Base-by-base conservation (phyloP, 306 rosid species). In the Adenanthera pavonina region DNA sequence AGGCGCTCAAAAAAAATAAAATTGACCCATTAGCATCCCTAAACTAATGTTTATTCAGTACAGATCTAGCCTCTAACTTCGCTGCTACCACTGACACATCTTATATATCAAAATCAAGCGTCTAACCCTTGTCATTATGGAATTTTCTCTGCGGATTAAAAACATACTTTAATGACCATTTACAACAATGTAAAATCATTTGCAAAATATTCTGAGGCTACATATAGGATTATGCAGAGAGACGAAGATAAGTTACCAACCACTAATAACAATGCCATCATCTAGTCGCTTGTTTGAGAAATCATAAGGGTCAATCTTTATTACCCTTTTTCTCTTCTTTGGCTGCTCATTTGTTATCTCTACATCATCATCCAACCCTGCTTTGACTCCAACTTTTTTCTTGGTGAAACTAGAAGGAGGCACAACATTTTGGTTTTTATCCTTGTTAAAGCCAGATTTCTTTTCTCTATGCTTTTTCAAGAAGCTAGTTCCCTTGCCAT, bases 241-340 rank as follows among this genome's bases (percentile, higher is more conserved):
- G 25, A 73, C 40, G 57, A 52, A 20, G 66, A 71, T 52, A 71
- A 69, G 76, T 67, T 72, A 84, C 91, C 36, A 48, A 95, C 99
- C 97, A 71, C 74, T 38, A 52, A 78, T 36, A 61, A 36, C 85
- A 77, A 85, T 66, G 70, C 84, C 79, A 74, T 95, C 98, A 72
- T 89, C 92, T 67, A 88, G 81, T 73, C 99, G 89, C 87, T 95
- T 95, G 84, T 95, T 93, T 75, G 98, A 93, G 84, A 86, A 86
- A 81, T 95, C 96, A 83, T 84, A n/a, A 0, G 93, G 97, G 72
- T 92, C 94, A 49, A 89, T 38, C 72, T 76, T 92, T 73, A 95
- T 93, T 9, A 81, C 81, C 81, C 88, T 88, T 85, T 93, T 92
- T 81, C 74, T 90, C 95, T 78, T 95, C 91, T 66, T 90, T 66